These are phyloP conservation scores for Tricholoma saponaceum DNA, from an alignment of 768 basidiomycete genomes.

Conservation along the genomic window DNA sequence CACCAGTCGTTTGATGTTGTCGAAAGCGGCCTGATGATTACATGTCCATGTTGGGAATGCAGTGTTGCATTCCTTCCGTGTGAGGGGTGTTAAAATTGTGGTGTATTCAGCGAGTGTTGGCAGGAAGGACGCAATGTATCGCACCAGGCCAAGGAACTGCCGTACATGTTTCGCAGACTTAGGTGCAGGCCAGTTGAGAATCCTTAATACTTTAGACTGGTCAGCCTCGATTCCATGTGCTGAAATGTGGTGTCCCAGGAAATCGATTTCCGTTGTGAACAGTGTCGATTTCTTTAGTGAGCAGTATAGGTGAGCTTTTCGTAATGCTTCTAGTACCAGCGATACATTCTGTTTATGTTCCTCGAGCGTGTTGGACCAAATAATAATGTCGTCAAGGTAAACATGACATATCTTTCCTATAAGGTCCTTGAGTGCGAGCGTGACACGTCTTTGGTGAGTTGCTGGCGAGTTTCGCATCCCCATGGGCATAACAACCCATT, in stretches of 20 bases:
- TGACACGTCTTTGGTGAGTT: no score
- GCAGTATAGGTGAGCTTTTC: background rate
- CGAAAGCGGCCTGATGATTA: no score
- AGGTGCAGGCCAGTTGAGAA: constrained; percentile 15
- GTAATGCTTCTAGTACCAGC: constrained; percentile 18
- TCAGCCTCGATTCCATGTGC: background rate
- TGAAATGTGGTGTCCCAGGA: background rate
- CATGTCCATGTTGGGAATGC: no score
- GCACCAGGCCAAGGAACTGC: constrained; percentile 12
- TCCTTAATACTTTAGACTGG: constrained; percentile 11
- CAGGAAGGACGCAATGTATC: constrained; percentile 13
- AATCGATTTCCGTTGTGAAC: background rate
- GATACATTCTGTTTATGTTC: constrained; percentile 26
- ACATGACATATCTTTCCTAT: constrained; percentile 40
- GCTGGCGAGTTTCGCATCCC: constrained; percentile 29
- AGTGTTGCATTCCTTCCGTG: no score
- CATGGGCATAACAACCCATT: no score
- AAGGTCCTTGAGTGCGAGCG: constrained; percentile 21
- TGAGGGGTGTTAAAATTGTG: no score
- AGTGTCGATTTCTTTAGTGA: background rate
- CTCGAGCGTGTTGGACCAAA: constrained; percentile 34
- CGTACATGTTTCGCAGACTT: background rate
- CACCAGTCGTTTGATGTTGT: no score
- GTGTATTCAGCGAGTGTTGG: background rate
- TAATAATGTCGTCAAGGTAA: constrained; percentile 43